These are phyloP conservation scores for Alloascoidea hylecoeti DNA, from an alignment of 805 yeast genomes.

Conservation along the genomic window DNA sequence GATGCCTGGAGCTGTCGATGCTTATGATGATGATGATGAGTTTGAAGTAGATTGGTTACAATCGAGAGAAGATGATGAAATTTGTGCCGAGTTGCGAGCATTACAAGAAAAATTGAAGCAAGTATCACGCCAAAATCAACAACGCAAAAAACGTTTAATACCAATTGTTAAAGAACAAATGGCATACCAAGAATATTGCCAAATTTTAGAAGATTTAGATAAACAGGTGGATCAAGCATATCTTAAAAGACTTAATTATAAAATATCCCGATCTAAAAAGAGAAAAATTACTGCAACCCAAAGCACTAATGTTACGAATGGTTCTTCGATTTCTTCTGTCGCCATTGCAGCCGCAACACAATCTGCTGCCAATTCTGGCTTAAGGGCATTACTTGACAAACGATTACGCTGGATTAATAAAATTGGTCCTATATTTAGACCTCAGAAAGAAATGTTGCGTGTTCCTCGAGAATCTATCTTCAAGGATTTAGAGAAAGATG, in stretches of 20 bases:
- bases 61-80: slow-evolving; percentile 86
- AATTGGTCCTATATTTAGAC: slow-evolving; percentile 74
- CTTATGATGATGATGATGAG: slow-evolving; percentile 15
- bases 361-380: slow-evolving; percentile 40
- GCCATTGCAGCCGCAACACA: slow-evolving; percentile 12
- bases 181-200: slow-evolving; percentile 89
- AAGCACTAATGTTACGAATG: slow-evolving; percentile 1
- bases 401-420: slow-evolving; percentile 78
- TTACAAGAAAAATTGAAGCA: slow-evolving; percentile 56
- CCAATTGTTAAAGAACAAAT: slow-evolving; percentile 77
- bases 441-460: slow-evolving; percentile 57
- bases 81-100: slow-evolving; percentile 66
- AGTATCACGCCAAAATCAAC: slow-evolving; percentile 48
- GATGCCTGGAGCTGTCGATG: slow-evolving; percentile 10
- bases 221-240: slow-evolving; percentile 96
- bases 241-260: slow-evolving; percentile 61
- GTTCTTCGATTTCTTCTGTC: slow-evolving; percentile 9
- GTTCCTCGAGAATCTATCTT: slow-evolving; percentile 57
- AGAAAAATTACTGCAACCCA: slow-evolving; percentile 22
- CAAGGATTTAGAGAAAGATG: slow-evolving; percentile 25
- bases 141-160: slow-evolving; percentile 46
- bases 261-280: slow-evolving; percentile 56
- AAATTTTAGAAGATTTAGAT: slow-evolving; percentile 85
- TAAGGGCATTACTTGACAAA: slow-evolving; percentile 71
- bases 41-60: slow-evolving; percentile 58